phyloP scores from a whole-genome alignment of 2,329 filamentous ascomycete species.

The Hyphodiscus sp. region DNA sequence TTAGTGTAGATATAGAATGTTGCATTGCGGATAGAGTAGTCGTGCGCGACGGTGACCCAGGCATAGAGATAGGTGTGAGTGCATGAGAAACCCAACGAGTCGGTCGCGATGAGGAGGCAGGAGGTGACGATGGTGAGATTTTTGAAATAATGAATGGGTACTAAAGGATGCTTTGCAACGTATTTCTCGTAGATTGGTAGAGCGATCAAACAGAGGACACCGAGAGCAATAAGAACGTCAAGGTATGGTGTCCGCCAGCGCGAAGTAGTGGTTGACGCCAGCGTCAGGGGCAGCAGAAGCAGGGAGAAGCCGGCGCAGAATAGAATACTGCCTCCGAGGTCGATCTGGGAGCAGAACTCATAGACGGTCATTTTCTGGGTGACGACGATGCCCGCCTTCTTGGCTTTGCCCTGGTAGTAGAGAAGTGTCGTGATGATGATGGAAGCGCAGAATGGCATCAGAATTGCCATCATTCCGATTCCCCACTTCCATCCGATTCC shows the following conservation, averaged over 20 bases:
- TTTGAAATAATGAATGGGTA: constrained; percentile 40
- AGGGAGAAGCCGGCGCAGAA: constrained; percentile 42
- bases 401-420: constrained; percentile 43
- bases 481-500: constrained; percentile 49
- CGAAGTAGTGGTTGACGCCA: constrained; percentile 32
- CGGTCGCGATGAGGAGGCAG: constrained; percentile 35
- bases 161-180: constrained; percentile 37
- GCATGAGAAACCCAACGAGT: constrained; percentile 37
- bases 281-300: constrained; percentile 41
- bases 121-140: constrained; percentile 37
- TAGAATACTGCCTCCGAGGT: constrained; percentile 38
- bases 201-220: constrained; percentile 34
- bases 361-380: constrained; percentile 18
- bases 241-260: constrained; percentile 39
- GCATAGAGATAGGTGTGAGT: constrained; percentile 27
- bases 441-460: constrained; percentile 45
- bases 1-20: constrained; percentile 31
- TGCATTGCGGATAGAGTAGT: constrained; percentile 34
- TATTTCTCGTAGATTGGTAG: constrained; percentile 43
- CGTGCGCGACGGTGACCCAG: constrained; percentile 39
- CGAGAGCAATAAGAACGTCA: constrained; percentile 37
- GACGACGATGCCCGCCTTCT: constrained; percentile 37
- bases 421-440: constrained; percentile 43
- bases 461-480: constrained; percentile 49
- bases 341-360: constrained; percentile 34